Base-by-base conservation (phyloP, 345 rosid species). In the Boechera retrofracta region DNA sequence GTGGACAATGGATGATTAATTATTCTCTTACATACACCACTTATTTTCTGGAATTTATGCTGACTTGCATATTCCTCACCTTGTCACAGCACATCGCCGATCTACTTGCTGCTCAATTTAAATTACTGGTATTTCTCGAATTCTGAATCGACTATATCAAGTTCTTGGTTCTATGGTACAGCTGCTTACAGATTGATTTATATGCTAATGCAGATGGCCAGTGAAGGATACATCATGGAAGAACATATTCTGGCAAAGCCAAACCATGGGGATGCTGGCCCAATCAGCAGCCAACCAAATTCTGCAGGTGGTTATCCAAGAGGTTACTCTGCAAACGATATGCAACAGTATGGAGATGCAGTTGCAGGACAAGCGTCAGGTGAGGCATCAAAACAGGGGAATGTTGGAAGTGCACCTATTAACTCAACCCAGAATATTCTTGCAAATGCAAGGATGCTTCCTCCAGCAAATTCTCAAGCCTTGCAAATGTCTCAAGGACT, bases 401-500 rank as follows among this genome's bases (percentile, higher is more conserved):
- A 77, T 71, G 69, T 85, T 63, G 83, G 86, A 69, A 88, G 75
- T 73, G 72, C 79, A 21, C 78, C 94, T 54, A 28, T 82, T 10
- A 83, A 73, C 77, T 53, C 91, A 2, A 64, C 89, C 41, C 88
- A 85, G 66, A 88, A 78, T 82, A 67, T 79, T 59, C 77, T 79
- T 54, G 85, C 85, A 51, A 89, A 82, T 69, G 67, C 87, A 42
- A 87, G 99, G 82, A 86, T 87, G 89, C 82, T 86, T 56, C 94
- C 93, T 74, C 84, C 92, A 65, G 85, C 89, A 71, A 95, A 85
- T 72, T 77, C 88, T 52, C 97, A 91, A 80, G 76, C 87, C 55
- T 73, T 85, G 71, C 98, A 86, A 70, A 90, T 88, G 85, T 85
- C 97, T 67, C 91, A 90, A 82, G 93, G 95, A 69, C 72, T 78